Evolutionary conservation across 768 basidiomycete species (phyloP).

Genomic region (Suillus sp.): DNA sequence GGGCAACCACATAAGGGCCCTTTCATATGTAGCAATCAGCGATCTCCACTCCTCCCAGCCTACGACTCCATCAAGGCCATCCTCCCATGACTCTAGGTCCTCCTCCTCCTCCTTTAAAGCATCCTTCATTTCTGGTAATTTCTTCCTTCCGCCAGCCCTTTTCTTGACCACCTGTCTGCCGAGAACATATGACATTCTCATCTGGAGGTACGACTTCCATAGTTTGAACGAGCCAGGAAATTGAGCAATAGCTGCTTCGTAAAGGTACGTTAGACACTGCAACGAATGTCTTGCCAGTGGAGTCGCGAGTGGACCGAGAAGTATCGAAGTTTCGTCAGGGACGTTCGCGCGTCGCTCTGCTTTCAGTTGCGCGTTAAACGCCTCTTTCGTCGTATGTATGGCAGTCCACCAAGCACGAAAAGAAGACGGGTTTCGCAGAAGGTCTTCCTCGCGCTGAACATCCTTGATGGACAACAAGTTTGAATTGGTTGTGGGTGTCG

Average conservation of each 20-base stretch:
- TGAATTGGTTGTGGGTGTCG: conserved; percentile 77
- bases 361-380: conserved; percentile 57
- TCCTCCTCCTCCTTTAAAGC: conserved; percentile 84
- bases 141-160: conserved; percentile 85
- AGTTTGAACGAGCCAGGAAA: conserved; percentile 93
- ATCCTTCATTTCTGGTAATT: conserved; percentile 88
- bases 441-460: conserved; percentile 89
- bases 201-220: conserved; percentile 90
- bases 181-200: conserved; percentile 83
- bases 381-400: conserved; percentile 74
- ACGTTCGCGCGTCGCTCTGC: conserved; percentile 50
- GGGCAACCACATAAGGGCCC: conserved; percentile 93
- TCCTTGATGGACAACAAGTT: conserved; percentile 75
- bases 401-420: conserved; percentile 94
- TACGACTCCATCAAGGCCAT: conserved; percentile 82
- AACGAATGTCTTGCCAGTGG: conserved; percentile 72
- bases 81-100: conserved; percentile 83
- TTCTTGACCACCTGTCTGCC: conserved; percentile 74
- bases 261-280: conserved; percentile 87
- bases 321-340: conserved; percentile 49
- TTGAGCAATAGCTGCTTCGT: conserved; percentile 85
- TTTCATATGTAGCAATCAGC: conserved; percentile 85
- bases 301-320: conserved; percentile 82
- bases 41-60: conserved; percentile 97
- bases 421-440: conserved; percentile 86